phyloP scores from a whole-genome alignment of 805 yeast species.

The Cyberlindnera galapagoensis region DNA sequence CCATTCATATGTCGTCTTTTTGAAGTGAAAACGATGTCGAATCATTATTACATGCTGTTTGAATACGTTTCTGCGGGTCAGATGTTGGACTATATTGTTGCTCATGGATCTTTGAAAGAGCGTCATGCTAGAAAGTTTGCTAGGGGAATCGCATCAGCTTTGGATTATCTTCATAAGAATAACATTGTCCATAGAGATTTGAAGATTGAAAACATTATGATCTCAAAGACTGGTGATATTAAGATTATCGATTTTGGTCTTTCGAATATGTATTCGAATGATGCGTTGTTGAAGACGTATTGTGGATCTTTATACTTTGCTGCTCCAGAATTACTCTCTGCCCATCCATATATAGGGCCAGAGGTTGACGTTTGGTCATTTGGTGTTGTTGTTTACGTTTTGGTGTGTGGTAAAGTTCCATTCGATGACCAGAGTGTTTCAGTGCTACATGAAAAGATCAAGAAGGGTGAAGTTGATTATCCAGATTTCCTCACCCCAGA shows the following conservation, averaged over 20 bases:
- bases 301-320: constrained; percentile 98
- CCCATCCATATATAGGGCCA: constrained; percentile 90
- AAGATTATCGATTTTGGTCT: constrained; percentile 95
- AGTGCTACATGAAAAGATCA: constrained; percentile 88
- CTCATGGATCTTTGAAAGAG: constrained; percentile 92
- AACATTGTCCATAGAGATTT: constrained; percentile 96
- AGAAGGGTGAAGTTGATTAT: constrained; percentile 86
- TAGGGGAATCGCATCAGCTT: constrained; percentile 87
- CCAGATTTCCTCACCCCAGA: constrained; percentile 76
- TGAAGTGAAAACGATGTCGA: constrained; percentile 94
- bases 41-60: constrained; percentile 93
- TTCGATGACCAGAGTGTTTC: constrained; percentile 94
- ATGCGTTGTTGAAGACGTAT: constrained; percentile 75
- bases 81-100: constrained; percentile 92
- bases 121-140: constrained; percentile 92
- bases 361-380: constrained; percentile 98
- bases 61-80: constrained; percentile 98
- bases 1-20: constrained; percentile 87
- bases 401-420: constrained; percentile 97
- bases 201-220: constrained; percentile 94
- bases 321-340: constrained; percentile 92
- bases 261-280: constrained; percentile 74
- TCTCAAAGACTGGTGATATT: constrained; percentile 87
- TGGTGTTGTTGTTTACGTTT: constrained; percentile 91
- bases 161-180: constrained; percentile 89